These are phyloP conservation scores for Persicaria tinctoria DNA, from an alignment of 148 eudicot species.

Conservation along the genomic window DNA sequence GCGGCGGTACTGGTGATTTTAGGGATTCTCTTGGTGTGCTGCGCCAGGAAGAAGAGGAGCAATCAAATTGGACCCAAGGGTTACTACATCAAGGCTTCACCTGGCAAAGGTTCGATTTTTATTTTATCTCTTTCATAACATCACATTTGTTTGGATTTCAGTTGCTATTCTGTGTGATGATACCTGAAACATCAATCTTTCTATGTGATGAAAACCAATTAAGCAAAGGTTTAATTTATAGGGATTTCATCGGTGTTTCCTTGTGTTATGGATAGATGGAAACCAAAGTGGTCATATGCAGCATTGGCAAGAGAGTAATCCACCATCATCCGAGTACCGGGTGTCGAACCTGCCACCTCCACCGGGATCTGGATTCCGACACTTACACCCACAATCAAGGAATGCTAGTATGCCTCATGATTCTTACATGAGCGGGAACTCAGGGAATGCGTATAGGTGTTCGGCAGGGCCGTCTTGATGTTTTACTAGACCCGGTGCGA, in stretches of 20 bases:
- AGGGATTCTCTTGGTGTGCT: slow-evolving; percentile 40
- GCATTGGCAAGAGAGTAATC: slow-evolving; percentile 44
- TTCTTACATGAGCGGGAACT: slow-evolving; percentile 44
- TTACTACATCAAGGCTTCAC: slow-evolving; percentile 24
- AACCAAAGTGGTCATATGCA: slow-evolving; percentile 21
- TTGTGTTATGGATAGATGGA: slow-evolving; percentile 33
- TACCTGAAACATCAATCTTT: neutral
- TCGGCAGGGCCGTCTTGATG: too few species aligned
- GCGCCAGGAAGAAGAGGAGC: slow-evolving; percentile 41
- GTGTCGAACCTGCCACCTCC: slow-evolving; percentile 31
- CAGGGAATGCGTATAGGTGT: slow-evolving; percentile 55
- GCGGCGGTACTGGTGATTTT: slow-evolving; percentile 35
- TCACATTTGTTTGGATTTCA: neutral
- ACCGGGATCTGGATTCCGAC: slow-evolving; percentile 34
- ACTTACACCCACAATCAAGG: slow-evolving; percentile 27
- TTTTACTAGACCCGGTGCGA: too few species aligned
- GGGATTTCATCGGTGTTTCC: slow-evolving; percentile 7
- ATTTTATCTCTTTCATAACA: neutral
- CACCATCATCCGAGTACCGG: slow-evolving; percentile 34
- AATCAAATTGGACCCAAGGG: slow-evolving; percentile 29
- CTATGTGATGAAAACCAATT: neutral
- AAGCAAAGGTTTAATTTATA: neutral
- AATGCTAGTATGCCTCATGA: too few species aligned
- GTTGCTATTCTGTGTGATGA: neutral
- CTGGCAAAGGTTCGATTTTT: slow-evolving; percentile 34